Percentiles rank a stretch among this genome's conserved stretches.
These are phyloP conservation scores for Phytophthora tubulina DNA, from an alignment of 352 stramenopile genomes.

Conservation along the genomic window DNA sequence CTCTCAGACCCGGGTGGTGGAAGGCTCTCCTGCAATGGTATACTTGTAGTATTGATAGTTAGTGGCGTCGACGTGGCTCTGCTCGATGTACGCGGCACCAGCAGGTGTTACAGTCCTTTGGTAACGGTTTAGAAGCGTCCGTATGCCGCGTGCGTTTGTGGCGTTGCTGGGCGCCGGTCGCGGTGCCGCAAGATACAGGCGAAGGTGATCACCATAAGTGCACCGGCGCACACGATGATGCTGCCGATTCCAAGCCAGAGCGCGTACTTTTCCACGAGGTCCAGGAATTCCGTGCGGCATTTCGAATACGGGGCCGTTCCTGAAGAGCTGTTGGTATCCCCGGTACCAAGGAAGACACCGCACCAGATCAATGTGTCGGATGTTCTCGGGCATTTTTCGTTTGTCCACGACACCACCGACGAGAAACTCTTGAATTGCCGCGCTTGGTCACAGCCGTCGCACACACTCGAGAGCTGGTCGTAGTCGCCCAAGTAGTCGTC, in stretches of 20 bases:
- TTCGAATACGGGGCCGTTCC: constrained; percentile 61
- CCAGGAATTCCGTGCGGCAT: constrained; percentile 60
- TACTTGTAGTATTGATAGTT: not conserved
- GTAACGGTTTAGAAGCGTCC: constrained; percentile 33
- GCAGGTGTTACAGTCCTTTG: constrained; percentile 28
- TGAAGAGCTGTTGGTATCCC: constrained; percentile 30
- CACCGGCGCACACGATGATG: constrained; percentile 49
- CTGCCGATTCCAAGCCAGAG: constrained; percentile 52
- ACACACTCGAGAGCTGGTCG: constrained; percentile 54
- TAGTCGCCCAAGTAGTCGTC: constrained; percentile 49
- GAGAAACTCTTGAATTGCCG: constrained; percentile 72
- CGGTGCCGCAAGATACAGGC: constrained; percentile 56
- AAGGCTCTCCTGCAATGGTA: not conserved
- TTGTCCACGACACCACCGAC: constrained; percentile 80
- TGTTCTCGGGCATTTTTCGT: constrained; percentile 76
- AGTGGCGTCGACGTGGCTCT: constrained; percentile 1
- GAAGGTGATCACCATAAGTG: constrained; percentile 59
- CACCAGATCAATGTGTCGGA: constrained; percentile 65
- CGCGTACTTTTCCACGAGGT: constrained; percentile 53
- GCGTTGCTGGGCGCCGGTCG: constrained; percentile 11
- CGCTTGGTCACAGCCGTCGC: constrained; percentile 61
- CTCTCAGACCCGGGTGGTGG: not conserved
- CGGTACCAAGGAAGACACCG: constrained; percentile 56
- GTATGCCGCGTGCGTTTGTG: constrained; percentile 27
- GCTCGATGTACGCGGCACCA: not conserved